Percentiles rank a stretch among this genome's conserved stretches.
Evolutionary conservation across 345 rosid genomes (phyloP).

Genomic region (Nasturtium officinale): DNA sequence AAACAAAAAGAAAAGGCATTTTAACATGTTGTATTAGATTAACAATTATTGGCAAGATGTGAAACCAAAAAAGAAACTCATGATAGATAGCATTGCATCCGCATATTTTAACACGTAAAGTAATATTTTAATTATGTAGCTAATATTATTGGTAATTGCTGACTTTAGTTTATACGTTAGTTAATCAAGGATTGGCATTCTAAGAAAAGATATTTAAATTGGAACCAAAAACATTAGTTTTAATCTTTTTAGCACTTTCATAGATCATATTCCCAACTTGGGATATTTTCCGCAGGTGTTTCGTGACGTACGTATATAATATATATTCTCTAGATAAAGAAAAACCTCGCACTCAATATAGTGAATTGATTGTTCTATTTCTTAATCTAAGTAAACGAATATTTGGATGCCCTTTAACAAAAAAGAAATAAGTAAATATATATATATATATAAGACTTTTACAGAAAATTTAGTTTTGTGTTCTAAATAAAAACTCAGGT

Average conservation of each 20-base stretch:
- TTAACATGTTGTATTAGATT: background rate
- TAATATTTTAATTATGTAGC: background rate
- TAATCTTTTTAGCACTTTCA: background rate
- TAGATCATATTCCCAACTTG: background rate
- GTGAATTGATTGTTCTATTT: background rate
- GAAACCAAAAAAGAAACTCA: background rate
- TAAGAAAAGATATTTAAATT: background rate
- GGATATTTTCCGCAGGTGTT: background rate
- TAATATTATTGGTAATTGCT: background rate
- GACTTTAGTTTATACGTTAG: background rate
- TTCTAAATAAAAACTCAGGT: background rate
- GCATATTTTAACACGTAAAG: background rate
- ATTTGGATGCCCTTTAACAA: no score
- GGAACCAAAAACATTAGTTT: background rate
- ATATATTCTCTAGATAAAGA: background rate
- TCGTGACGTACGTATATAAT: background rate
- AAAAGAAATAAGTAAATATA: no score
- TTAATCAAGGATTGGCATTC: background rate
- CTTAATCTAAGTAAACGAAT: background rate
- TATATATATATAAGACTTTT: no score
- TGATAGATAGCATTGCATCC: constrained; percentile 2
- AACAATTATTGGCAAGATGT: background rate
- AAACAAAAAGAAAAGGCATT: background rate
- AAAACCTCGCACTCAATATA: background rate
- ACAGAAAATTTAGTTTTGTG: background rate